Evolutionary conservation across 441 rosid genomes (phyloP).

Genomic region (Theobroma grandiflorum): DNA sequence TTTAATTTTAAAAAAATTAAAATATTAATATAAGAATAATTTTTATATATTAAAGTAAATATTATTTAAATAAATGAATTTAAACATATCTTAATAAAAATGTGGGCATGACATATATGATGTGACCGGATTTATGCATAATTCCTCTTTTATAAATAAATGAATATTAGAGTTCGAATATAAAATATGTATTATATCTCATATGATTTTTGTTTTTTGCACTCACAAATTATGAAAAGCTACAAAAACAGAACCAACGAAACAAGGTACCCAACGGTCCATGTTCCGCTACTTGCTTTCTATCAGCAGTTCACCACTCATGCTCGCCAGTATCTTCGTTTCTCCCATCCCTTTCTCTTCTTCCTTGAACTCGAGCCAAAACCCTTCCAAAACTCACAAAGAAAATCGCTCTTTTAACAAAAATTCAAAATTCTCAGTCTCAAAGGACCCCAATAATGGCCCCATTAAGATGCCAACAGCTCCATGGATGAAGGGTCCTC

Average conservation of each 20-base stretch:
- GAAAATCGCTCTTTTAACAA: constrained; percentile 11
- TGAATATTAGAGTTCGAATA: too few relatives aligned
- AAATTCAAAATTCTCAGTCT: constrained; percentile 21
- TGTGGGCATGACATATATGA: too few relatives aligned
- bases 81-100: too few relatives aligned
- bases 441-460: constrained; percentile 26
- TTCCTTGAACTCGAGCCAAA: constrained; percentile 31
- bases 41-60: too few relatives aligned
- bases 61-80: too few relatives aligned
- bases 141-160: too few relatives aligned
- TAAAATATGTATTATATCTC: too few relatives aligned
- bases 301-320: constrained; percentile 16
- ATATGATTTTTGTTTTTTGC: background rate
- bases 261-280: background rate
- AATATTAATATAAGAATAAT: too few relatives aligned
- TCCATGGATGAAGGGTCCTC: constrained; percentile 81
- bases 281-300: background rate
- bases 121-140: too few relatives aligned
- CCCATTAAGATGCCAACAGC: constrained; percentile 58
- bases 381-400: constrained; percentile 13
- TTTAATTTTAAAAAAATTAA: too few relatives aligned
- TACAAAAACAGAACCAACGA: constrained; percentile 3
- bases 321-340: constrained; percentile 28
- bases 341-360: constrained; percentile 29
- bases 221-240: background rate